Base-by-base conservation (phyloP, 2,329 filamentous ascomycete species). In the Colletotrichum musicola region DNA sequence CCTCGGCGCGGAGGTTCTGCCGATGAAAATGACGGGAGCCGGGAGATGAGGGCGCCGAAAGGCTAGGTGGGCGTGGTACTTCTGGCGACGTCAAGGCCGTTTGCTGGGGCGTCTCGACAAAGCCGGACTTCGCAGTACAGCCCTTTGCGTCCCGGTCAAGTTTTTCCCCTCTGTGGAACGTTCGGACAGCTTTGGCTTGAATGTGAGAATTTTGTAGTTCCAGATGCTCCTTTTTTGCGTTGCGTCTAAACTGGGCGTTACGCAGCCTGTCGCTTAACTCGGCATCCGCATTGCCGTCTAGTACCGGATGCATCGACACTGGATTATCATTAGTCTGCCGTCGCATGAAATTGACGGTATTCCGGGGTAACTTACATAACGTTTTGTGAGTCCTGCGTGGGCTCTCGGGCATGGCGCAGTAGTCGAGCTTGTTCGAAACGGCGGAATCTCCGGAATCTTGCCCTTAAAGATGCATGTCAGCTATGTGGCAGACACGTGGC, bases 261-360 rank as follows among this genome's bases (percentile, higher is more conserved):
- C 58, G 53, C n/a, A 70, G 42, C 46, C 55, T 35, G 22, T 68
- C 53, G 30, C 67, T 70, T 14, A 70, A 38, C 20, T 62, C 64
- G 27, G 50, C 38, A 67, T 70, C 67, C 12, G 67, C 67, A 27
- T 70, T 62, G 30, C 50, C 30, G 16, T 59, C 50, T 6, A 68
- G 30, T 3, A 49, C 63, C 10, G 51, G 63, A 18, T 59, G 64
- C 67, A 70, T 70, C 13, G 67, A 62, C 42, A 70, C 67, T 70
- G 22, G 22, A 25, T 16, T 4, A 9, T 27, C 25, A 10, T 68
- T 16, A 68, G 64, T 14, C 20, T 27, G 22, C 13, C 14, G 9
- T 18, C 13, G 6, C 9, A 10, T 9, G 1, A 35, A 7, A 10
- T 35, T 35, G 30, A 35, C 30, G 5, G 30, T 6, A 7, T 5